Evolutionary conservation across 495 filamentous ascomycete genomes (phyloP).

Genomic region (Lasiosphaeria ovina): DNA sequence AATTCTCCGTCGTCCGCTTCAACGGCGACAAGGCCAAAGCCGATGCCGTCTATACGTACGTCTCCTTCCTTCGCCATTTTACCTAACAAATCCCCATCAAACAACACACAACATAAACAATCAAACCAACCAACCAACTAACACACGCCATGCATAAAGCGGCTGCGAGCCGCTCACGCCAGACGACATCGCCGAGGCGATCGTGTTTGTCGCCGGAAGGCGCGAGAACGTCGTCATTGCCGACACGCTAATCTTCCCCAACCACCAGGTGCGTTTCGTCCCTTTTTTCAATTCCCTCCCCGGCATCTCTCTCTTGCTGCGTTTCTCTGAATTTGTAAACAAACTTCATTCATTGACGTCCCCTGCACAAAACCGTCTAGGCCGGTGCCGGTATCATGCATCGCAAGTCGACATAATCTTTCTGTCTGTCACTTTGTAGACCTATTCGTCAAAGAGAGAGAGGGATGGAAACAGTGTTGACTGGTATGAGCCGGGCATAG

Average conservation of each 20-base stretch:
- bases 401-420: constrained; percentile 24
- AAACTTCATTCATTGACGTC: constrained; percentile 4
- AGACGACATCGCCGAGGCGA: constrained; percentile 90
- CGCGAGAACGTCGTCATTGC: constrained; percentile 95
- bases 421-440: neutral
- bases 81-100: neutral
- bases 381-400: constrained; percentile 38
- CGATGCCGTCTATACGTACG: constrained; percentile 91
- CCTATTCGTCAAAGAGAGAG: too few species aligned
- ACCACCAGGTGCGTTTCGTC: constrained; percentile 65
- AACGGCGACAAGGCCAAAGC: constrained; percentile 91
- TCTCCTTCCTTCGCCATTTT: constrained; percentile 15
- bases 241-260: constrained; percentile 87
- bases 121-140: neutral
- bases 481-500: too few species aligned
- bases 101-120: neutral
- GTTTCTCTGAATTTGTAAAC: neutral
- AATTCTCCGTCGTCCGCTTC: constrained; percentile 93
- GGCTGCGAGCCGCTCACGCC: constrained; percentile 88
- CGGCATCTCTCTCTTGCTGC: neutral
- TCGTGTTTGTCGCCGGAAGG: constrained; percentile 86
- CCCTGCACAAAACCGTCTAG: constrained; percentile 12
- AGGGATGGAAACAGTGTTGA: too few species aligned
- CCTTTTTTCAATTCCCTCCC: neutral
- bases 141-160: constrained; percentile 36